Evolutionary conservation across 257 asterid species (phyloP).

Genomic region (Capsicum chinense): DNA sequence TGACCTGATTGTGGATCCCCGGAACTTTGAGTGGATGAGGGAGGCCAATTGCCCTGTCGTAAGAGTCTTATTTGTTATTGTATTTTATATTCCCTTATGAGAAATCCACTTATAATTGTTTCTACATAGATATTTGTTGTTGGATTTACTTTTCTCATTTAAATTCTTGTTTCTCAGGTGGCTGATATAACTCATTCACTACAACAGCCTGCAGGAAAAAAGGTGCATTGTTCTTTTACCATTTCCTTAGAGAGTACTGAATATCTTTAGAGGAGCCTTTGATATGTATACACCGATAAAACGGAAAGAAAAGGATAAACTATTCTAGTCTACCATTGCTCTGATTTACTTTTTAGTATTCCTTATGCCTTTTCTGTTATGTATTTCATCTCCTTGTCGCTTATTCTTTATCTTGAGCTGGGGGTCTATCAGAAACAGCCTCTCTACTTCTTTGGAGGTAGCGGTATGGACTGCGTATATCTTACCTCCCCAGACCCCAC

Average conservation of each 20-base stretch:
- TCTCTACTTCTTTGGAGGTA: no score
- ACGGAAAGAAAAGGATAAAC: background rate
- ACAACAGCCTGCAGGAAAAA: constrained; percentile 98
- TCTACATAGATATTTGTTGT: constrained; percentile 9
- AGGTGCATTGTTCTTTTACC: constrained; percentile 50
- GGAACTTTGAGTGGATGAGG: constrained; percentile 97
- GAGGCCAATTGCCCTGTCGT: constrained; percentile 94
- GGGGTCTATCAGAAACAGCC: no score
- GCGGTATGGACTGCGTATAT: no score
- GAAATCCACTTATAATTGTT: background rate
- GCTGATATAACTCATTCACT: constrained; percentile 96
- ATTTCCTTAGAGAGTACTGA: background rate
- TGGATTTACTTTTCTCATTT: constrained; percentile 32
- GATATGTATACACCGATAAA: background rate
- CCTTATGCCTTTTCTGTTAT: no score
- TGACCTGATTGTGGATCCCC: constrained; percentile 98
- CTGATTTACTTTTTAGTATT: no score
- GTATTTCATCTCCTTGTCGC: no score
- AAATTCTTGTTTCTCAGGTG: constrained; percentile 54
- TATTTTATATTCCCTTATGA: background rate
- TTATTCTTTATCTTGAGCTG: no score
- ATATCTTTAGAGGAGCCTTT: background rate
- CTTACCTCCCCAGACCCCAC: no score
- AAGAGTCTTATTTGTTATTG: constrained; percentile 36
- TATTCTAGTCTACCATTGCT: background rate